Conservation (phyloP, 768 basidiomycete species). For the Boletus pseudopeckii region DNA sequence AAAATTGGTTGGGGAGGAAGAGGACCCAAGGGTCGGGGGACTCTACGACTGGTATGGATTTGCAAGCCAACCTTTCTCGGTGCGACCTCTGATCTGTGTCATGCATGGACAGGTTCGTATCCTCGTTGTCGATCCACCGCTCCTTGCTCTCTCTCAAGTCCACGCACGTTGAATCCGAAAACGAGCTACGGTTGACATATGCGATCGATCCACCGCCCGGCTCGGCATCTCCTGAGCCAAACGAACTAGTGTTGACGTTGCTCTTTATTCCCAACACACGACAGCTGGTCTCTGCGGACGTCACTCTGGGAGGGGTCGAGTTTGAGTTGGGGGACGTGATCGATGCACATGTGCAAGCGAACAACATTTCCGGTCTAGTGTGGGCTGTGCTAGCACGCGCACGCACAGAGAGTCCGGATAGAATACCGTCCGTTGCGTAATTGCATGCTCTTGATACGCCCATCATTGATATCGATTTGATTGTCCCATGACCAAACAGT, state of each 20-base stretch:
- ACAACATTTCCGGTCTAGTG: constrained; percentile 64
- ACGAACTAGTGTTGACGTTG: constrained; percentile 48
- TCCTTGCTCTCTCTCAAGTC: constrained; percentile 58
- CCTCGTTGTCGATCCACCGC: constrained; percentile 62
- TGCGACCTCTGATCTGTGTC: constrained; percentile 1
- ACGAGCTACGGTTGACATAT: constrained; percentile 75
- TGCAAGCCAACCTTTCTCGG: neutral
- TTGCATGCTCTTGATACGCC: too few species aligned
- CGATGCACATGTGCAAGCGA: constrained; percentile 58
- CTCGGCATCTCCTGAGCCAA: constrained; percentile 24
- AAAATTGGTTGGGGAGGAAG: constrained; percentile 49
- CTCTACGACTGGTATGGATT: constrained; percentile 65
- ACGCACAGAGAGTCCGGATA: constrained; percentile 12
- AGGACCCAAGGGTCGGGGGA: constrained; percentile 60
- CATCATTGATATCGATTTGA: too few species aligned
- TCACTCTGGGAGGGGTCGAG: constrained; percentile 50
- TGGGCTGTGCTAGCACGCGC: constrained; percentile 54
- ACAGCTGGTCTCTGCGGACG: constrained; percentile 57
- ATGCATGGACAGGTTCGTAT: constrained; percentile 57
- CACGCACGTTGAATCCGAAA: constrained; percentile 61
- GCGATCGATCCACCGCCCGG: constrained; percentile 34
- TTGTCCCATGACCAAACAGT: too few species aligned
- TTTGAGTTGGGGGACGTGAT: constrained; percentile 57
- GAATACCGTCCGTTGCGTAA: too few species aligned
- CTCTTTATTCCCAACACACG: constrained; percentile 71